Evolutionary conservation across 441 rosid species (phyloP).

Genomic region (Bocquillonia castaneifolia): DNA sequence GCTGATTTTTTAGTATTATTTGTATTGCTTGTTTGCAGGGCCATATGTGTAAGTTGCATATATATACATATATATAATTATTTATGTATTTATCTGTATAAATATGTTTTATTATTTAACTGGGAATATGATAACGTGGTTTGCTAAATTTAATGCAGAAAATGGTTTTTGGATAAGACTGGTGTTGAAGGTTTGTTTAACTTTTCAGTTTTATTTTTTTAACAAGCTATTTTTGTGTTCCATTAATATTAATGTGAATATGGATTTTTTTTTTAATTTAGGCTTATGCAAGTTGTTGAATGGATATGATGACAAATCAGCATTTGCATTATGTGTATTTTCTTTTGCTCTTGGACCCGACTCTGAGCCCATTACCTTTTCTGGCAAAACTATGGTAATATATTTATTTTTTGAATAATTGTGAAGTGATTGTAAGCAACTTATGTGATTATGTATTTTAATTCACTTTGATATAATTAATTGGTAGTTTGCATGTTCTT

Average conservation of each 20-base stretch:
- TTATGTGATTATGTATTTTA: too few species aligned
- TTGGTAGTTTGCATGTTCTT: too few species aligned
- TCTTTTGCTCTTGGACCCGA: slow-evolving; percentile 78
- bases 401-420: neutral
- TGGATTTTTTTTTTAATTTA: slow-evolving; percentile 18
- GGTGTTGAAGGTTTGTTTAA: slow-evolving; percentile 73
- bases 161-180: slow-evolving; percentile 88
- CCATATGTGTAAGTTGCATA: slow-evolving; percentile 78
- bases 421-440: too few species aligned
- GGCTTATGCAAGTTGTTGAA: slow-evolving; percentile 73
- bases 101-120: neutral
- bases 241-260: neutral
- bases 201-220: neutral
- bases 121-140: slow-evolving; percentile 11
- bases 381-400: slow-evolving; percentile 74
- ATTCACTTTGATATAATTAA: too few species aligned
- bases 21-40: slow-evolving; percentile 47
- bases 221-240: neutral
- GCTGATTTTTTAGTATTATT: neutral
- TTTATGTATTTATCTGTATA: neutral
- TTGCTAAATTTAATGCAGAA: slow-evolving; percentile 47
- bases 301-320: slow-evolving; percentile 89
- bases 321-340: slow-evolving; percentile 79
- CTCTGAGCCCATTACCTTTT: slow-evolving; percentile 63
- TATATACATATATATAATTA: slow-evolving; percentile 7